These are phyloP conservation scores for Diaporthe caulivora DNA, from an alignment of 2,329 filamentous ascomycete species.

Conservation along the genomic window DNA sequence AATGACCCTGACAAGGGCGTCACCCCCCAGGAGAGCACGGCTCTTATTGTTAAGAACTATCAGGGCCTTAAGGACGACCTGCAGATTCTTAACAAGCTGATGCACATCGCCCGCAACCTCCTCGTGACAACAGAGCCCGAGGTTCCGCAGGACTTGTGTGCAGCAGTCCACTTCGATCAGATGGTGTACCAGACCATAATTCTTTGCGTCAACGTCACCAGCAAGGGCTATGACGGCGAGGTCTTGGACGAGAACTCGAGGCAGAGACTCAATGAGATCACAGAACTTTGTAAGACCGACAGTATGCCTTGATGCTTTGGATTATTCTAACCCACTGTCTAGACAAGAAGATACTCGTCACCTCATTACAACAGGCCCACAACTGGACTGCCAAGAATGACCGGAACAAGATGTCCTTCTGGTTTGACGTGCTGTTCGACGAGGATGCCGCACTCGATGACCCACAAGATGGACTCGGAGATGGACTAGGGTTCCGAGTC, in stretches of 20 bases:
- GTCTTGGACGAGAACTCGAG: constrained; percentile 70
- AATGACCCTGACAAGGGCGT: constrained; percentile 68
- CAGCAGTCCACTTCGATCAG: constrained; percentile 73
- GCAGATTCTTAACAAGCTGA: constrained; percentile 73
- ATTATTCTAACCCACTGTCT: constrained; percentile 40
- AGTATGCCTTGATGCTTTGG: not conserved
- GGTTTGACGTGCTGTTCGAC: constrained; percentile 75
- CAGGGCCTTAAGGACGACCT: constrained; percentile 71
- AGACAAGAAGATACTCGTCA: constrained; percentile 77
- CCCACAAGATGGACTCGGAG: constrained; percentile 64
- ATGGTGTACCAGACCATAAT: constrained; percentile 76
- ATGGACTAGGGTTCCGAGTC: constrained; percentile 66
- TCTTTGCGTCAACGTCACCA: constrained; percentile 75
- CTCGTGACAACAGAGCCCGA: constrained; percentile 74
- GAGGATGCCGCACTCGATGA: constrained; percentile 61
- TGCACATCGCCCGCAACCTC: constrained; percentile 75
- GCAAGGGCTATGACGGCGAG: constrained; percentile 76
- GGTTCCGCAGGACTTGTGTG: constrained; percentile 75
- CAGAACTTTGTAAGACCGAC: constrained; percentile 68
- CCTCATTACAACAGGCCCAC: constrained; percentile 74
- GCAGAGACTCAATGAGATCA: constrained; percentile 71
- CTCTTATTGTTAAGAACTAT: constrained; percentile 73
- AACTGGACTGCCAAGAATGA: constrained; percentile 79
- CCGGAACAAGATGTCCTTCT: constrained; percentile 78
- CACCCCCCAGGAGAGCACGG: constrained; percentile 72